These are phyloP conservation scores for Platanthera zijinensis DNA, from an alignment of 106 monocot genomes.

Conservation along the genomic window DNA sequence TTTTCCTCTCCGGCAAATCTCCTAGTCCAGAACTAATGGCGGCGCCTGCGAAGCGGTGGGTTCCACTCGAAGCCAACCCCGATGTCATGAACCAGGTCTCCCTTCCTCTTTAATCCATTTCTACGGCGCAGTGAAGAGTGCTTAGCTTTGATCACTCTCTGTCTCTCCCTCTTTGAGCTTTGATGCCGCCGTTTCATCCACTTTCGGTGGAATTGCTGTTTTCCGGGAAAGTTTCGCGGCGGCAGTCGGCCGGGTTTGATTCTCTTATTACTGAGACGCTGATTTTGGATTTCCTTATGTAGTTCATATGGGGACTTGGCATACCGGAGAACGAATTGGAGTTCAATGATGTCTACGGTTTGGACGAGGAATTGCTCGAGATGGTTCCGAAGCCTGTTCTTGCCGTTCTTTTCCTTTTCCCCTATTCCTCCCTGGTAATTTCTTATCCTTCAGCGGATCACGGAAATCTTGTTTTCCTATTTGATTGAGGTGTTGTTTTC, in stretches of 20 bases:
- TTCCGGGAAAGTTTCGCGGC: not conserved
- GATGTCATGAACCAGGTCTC: slow-evolving; percentile 38
- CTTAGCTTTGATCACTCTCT: not conserved
- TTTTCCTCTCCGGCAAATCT: too few species aligned
- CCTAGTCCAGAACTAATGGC: not conserved
- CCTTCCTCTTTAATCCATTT: not conserved
- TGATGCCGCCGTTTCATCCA: not conserved
- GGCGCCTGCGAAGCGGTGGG: slow-evolving; percentile 21
- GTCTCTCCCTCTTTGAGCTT: not conserved
- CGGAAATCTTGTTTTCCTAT: not conserved
- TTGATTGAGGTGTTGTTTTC: not conserved
- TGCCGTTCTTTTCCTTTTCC: slow-evolving; percentile 85
- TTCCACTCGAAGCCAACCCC: slow-evolving; percentile 38
- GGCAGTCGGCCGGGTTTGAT: not conserved
- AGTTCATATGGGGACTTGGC: slow-evolving; percentile 90
- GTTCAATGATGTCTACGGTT: slow-evolving; percentile 89
- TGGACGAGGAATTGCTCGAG: slow-evolving; percentile 75
- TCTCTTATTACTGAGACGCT: not conserved
- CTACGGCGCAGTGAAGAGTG: too few species aligned
- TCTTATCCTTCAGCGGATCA: not conserved
- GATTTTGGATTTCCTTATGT: not conserved
- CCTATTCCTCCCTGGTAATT: slow-evolving; percentile 36
- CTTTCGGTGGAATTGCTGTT: not conserved
- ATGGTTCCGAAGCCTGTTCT: slow-evolving; percentile 94
- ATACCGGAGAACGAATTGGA: slow-evolving; percentile 67